phyloP scores from a whole-genome alignment of 2,329 filamentous ascomycete species.

The Xylariaceae sp. region DNA sequence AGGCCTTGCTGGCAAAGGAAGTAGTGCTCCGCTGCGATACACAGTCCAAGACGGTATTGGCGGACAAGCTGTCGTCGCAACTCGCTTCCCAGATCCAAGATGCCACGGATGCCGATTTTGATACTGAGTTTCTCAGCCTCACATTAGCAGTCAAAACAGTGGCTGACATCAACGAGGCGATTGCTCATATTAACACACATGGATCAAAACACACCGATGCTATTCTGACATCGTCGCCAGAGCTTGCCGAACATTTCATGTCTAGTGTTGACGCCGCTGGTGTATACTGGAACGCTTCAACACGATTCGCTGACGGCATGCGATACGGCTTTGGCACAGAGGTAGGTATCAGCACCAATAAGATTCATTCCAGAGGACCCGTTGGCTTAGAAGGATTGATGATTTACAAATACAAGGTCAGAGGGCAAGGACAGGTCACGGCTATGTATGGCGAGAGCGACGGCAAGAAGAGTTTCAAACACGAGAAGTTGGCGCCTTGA shows the following conservation, averaged over 20 bases:
- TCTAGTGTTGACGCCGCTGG: slow-evolving; percentile 81
- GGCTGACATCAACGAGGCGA: slow-evolving; percentile 61
- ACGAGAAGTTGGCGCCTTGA: slow-evolving; percentile 42
- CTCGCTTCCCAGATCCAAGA: slow-evolving; percentile 52
- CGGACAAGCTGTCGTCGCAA: slow-evolving; percentile 36
- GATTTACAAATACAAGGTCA: slow-evolving; percentile 94
- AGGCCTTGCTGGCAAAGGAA: slow-evolving; percentile 68
- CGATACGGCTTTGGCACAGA: slow-evolving; percentile 96
- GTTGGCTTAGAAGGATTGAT: slow-evolving; percentile 92
- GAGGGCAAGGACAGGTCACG: slow-evolving; percentile 79
- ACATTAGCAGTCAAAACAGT: slow-evolving; percentile 82
- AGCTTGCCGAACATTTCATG: slow-evolving; percentile 77
- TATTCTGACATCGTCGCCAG: slow-evolving; percentile 69
- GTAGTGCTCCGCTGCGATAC: slow-evolving; percentile 80
- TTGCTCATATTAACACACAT: slow-evolving; percentile 86
- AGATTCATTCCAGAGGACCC: slow-evolving; percentile 90
- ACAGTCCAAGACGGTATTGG: slow-evolving; percentile 60
- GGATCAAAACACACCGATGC: slow-evolving; percentile 92
- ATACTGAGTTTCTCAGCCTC: slow-evolving; percentile 86
- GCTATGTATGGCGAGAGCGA: slow-evolving; percentile 66
- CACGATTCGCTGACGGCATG: slow-evolving; percentile 93
- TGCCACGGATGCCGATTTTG: slow-evolving; percentile 67
- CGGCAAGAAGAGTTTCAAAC: slow-evolving; percentile 55
- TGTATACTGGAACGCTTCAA: slow-evolving; percentile 96
- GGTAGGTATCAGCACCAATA: slow-evolving; percentile 97